Evolutionary conservation across 2,329 filamentous ascomycete genomes (phyloP), one percentile per base, ranked within the genome.

Genomic region (Drechslerella coelobrocha): DNA sequence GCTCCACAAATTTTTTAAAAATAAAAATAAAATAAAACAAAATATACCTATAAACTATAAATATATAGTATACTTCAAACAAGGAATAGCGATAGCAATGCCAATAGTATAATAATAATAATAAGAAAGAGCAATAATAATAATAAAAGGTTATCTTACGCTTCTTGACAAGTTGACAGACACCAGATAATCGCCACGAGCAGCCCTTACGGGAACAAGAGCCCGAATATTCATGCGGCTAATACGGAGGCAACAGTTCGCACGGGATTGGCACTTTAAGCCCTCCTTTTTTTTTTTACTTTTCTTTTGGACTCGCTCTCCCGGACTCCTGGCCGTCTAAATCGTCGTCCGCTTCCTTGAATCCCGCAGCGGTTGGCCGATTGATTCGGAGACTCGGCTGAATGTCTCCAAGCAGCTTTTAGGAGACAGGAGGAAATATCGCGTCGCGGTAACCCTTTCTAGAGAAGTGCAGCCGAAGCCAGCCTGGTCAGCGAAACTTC

Each of bases 181-280:
- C 52, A 24, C n/a, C n/a, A 45, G 57, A 55, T 69, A 57, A n/a
- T 69, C 65, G 65, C 65, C 56, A 69, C 59, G 59, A 62, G 55
- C 60, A 55, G 54, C 63, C 63, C 51, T 61, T 31, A 68, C 45
- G 56, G 63, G 63, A 68, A 61, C 56, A 27, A 43, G 14, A 47
- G 45, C 31, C 12, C 19, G 34, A 68, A 26, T 51, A 68, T 53
- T 68, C 63, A 61, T 68, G 63, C 63, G 61, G 56, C 55, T 61
- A 48, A 61, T 68, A 68, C 63, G 63, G 63, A 68, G 63, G 61
- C 55, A 68, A 68, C 63, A 43, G 24, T 68, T 56, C 43, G 51
- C 55, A 55, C 29, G 55, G 62, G 55, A 55, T 55, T 68, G 55
- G 39, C 41, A 27, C 34, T 23, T 17, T 26, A 12, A 9, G 37